Conservation (phyloP, 2,329 filamentous ascomycete genomes). For the Coniochaeta hoffmannii region DNA sequence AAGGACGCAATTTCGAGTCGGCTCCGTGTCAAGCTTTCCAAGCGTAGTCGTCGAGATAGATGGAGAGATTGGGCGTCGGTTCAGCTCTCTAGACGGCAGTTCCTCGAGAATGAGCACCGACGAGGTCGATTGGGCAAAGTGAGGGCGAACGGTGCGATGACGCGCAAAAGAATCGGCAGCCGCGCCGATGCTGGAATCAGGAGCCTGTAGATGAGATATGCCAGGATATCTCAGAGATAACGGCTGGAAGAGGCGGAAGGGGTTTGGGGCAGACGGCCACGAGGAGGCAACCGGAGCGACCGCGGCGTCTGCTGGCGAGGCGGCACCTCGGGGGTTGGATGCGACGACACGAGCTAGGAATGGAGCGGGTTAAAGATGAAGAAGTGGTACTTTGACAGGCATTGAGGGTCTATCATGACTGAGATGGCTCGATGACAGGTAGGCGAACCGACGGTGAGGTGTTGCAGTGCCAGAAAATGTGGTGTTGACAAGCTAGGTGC, state of each 20-base stretch:
- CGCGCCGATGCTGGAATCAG: not conserved
- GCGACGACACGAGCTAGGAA: not conserved
- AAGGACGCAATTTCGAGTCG: not conserved
- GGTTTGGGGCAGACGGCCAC: not conserved
- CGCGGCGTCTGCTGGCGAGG: not conserved
- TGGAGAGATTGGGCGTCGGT: not conserved
- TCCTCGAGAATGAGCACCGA: not conserved
- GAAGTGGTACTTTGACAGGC: not conserved
- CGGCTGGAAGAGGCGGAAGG: not conserved
- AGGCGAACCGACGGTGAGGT: not conserved
- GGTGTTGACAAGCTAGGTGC: constrained; percentile 1
- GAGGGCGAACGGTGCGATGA: not conserved
- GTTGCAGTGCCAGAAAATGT: not conserved
- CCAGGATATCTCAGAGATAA: no score
- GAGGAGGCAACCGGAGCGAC: not conserved
- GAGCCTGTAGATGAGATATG: not conserved
- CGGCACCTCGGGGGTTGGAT: not conserved
- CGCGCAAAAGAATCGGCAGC: not conserved
- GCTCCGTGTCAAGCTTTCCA: not conserved
- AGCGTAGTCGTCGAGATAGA: not conserved
- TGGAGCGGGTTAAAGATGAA: not conserved
- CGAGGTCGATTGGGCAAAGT: not conserved
- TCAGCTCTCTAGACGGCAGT: not conserved
- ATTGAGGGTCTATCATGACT: not conserved
- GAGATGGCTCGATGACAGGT: not conserved